Percentiles rank a stretch among this genome's conserved stretches.
Evolutionary conservation across 2,329 filamentous ascomycete genomes (phyloP).

Genomic region (Ophiostoma novo-ulmi): DNA sequence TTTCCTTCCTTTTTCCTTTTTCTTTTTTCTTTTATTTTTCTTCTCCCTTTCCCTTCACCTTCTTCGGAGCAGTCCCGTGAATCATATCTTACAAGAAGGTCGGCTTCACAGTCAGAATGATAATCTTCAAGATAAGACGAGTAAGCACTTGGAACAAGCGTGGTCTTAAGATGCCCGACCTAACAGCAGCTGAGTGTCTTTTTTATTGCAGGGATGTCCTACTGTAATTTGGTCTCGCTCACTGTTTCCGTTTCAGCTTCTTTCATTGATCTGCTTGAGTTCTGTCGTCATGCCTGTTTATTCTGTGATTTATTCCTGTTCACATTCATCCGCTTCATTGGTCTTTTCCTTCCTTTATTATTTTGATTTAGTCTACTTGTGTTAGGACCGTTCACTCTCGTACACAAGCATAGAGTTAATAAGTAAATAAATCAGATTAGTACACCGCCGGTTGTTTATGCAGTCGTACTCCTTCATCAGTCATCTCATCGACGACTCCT

Average conservation of each 20-base stretch:
- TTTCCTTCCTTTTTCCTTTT: background rate
- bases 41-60: background rate
- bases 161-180: background rate
- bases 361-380: background rate
- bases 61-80: too few species aligned
- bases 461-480: background rate
- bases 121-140: background rate
- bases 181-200: background rate
- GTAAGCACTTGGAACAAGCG: background rate
- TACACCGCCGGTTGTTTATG: background rate
- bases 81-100: background rate
- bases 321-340: too few species aligned
- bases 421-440: background rate
- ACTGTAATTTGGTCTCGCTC: background rate
- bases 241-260: background rate
- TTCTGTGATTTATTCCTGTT: background rate
- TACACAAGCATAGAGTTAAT: background rate
- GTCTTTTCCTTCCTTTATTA: background rate
- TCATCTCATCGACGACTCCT: background rate
- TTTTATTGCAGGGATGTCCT: too few species aligned
- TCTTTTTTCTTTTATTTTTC: background rate
- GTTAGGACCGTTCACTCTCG: too few species aligned
- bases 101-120: background rate
- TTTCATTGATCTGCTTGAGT: background rate
- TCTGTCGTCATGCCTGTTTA: background rate